Percentiles rank a stretch among this genome's conserved stretches.
phyloP scores from a whole-genome alignment of 352 stramenopile genomes.

The Phytophthora quininea region DNA sequence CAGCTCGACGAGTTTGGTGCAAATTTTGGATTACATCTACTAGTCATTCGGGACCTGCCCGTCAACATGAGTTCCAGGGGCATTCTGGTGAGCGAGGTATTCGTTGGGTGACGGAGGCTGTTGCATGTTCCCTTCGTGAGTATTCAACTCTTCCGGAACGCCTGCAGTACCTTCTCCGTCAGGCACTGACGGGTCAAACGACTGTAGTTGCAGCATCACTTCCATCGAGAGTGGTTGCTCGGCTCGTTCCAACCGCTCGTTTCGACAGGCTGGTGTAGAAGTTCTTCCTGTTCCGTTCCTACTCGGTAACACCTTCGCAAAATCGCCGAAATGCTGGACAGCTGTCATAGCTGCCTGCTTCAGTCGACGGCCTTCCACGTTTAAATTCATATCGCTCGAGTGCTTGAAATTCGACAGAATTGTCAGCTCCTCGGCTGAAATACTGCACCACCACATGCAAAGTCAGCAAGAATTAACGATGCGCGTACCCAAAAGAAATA shows the following conservation, averaged over 20 bases:
- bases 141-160: constrained; percentile 4
- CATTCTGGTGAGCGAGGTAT: constrained; percentile 23
- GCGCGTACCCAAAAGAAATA: not conserved
- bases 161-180: constrained; percentile 17
- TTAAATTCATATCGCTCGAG: constrained; percentile 59
- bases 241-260: constrained; percentile 24
- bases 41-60: constrained; percentile 12
- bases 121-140: constrained; percentile 4
- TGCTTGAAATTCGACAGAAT: constrained; percentile 72
- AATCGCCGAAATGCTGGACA: constrained; percentile 41
- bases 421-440: constrained; percentile 49
- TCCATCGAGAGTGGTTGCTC: constrained; percentile 37
- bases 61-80: constrained; percentile 9
- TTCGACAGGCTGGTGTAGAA: not conserved
- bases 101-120: constrained; percentile 21
- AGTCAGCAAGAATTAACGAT: not conserved
- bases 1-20: not conserved
- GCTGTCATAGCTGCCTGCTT: constrained; percentile 62
- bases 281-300: constrained; percentile 1
- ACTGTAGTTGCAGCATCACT: constrained; percentile 38
- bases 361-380: constrained; percentile 61
- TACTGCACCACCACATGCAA: constrained; percentile 16
- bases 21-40: constrained; percentile 4
- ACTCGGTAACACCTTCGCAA: constrained; percentile 7
- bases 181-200: constrained; percentile 32